Base-by-base conservation (phyloP, 2,329 filamentous ascomycete species). In the Cladosporium sp. region DNA sequence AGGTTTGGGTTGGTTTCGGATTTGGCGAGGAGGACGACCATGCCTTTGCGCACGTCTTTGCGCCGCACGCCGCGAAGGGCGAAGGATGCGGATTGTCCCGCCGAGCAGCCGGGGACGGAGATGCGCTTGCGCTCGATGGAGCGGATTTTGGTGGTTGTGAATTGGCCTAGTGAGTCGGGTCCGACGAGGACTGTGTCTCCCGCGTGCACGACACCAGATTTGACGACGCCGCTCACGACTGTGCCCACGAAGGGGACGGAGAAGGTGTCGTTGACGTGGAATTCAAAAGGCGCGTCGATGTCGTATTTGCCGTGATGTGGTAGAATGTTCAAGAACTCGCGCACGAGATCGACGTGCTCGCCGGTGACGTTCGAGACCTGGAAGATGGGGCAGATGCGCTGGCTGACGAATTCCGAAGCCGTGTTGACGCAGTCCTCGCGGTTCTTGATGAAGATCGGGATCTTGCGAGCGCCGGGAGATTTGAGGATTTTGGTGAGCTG, bases 291-390 rank as follows among this genome's bases (percentile, higher is more conserved):
- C 0, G 88, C 89, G 41, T 89, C 84, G 15, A 85, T 78, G 65
- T 97, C 88, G 68, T 97, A 97, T 54, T 92, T 88, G 43, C 92
- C 92, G 60, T 96, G 89, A 60, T 96, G 91, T 1, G 93, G 93
- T 3, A 99, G 78, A 54, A 97, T 95, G 63, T 97, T 97, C 49
- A 99, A 73, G 68, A 99, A 99, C 0, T 86, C 88, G 49, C 92
- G 86, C 4, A 99, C 90, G 4, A 96, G 79, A 56, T 96, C 88
- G 40, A 99, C 79, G 54, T 88, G 89, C 69, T 95, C 82, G 40
- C 93, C 93, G 0, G 93, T 97, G 27, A 99, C 93, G 64, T 99
- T 99, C 59, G 92, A 97, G 9, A 99, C 90, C 64, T 97, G 91
- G 73, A 99, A 99, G 57, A 99, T 86, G 11, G 93, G 93, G 64